Conservation (phyloP, 257 asterid genomes). For the Solanum chmielewskii region DNA sequence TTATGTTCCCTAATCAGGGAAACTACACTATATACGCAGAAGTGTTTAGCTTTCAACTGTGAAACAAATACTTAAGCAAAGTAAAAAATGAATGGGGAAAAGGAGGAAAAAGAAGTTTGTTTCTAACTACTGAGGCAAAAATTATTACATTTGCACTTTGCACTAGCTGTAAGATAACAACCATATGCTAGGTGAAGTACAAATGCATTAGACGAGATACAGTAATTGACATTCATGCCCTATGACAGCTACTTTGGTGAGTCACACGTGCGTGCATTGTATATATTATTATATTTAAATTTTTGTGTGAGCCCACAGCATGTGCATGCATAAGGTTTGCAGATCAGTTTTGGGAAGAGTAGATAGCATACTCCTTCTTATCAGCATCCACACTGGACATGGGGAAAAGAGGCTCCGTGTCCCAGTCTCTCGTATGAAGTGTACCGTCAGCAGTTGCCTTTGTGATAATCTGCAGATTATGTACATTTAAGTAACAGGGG, state of each 20-base stretch:
- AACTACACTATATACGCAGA: not conserved
- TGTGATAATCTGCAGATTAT: constrained; percentile 50
- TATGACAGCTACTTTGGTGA: not conserved
- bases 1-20: not conserved
- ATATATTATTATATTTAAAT: not conserved
- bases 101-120: not conserved
- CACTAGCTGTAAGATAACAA: not conserved
- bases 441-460: constrained; percentile 85
- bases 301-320: not conserved
- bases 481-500: constrained; percentile 1
- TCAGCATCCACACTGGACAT: constrained; percentile 43
- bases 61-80: not conserved
- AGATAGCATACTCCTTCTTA: constrained; percentile 46
- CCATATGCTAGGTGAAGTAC: not conserved
- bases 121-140: not conserved
- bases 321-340: not conserved
- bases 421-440: constrained; percentile 77
- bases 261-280: not conserved
- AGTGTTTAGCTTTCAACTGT: not conserved
- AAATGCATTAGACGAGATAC: not conserved
- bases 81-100: not conserved
- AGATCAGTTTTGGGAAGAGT: not conserved
- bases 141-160: not conserved
- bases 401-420: constrained; percentile 78
- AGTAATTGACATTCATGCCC: not conserved